Evolutionary conservation across 1,284 basidiomycete species (phyloP).

Genomic region (Pholiota adiposa): DNA sequence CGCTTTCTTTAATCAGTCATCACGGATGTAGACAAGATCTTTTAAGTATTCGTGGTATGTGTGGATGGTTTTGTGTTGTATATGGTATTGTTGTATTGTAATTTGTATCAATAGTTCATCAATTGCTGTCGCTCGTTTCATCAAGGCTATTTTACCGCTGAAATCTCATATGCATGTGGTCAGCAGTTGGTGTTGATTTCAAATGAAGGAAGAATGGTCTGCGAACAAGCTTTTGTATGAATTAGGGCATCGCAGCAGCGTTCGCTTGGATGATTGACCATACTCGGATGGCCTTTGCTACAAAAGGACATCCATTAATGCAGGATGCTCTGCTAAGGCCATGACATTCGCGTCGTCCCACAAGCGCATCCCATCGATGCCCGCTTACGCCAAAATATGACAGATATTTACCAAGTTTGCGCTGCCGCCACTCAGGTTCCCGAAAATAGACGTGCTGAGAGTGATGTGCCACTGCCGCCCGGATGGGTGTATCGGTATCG

Average conservation of each 20-base stretch:
- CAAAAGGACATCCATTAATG: neutral
- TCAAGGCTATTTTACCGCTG: neutral
- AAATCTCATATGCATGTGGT: neutral
- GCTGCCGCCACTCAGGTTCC: neutral
- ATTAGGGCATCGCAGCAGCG: neutral
- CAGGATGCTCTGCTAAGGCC: neutral
- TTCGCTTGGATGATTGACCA: neutral
- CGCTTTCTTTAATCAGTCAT: neutral
- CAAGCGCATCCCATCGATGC: too few relatives aligned
- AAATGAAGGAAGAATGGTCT: neutral
- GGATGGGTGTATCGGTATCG: neutral
- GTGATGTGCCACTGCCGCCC: neutral
- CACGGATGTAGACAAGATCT: neutral
- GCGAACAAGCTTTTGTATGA: neutral
- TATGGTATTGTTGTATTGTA: slow-evolving; percentile 8
- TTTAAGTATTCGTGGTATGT: neutral
- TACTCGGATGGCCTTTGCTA: neutral
- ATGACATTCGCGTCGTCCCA: neutral
- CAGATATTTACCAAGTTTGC: neutral
- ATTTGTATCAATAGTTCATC: slow-evolving; percentile 14
- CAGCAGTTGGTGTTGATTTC: neutral
- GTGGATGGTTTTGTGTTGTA: neutral
- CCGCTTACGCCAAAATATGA: neutral
- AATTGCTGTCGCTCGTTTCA: slow-evolving; percentile 1
- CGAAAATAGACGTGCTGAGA: neutral